These are phyloP conservation scores for Corinectria fuckeliana DNA, from an alignment of 2,329 filamentous ascomycete species.

Conservation along the genomic window DNA sequence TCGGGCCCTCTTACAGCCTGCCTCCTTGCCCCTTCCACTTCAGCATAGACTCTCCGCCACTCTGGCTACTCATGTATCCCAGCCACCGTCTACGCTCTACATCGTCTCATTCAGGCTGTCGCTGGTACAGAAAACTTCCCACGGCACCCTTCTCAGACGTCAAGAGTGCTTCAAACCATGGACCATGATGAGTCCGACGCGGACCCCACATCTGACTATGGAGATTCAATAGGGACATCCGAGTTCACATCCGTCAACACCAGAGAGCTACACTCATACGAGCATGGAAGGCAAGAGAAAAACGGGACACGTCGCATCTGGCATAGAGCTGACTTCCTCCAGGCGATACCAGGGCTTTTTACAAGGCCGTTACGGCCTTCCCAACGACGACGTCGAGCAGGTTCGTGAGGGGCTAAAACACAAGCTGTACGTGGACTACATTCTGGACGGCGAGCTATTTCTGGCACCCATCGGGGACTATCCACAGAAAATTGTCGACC, in stretches of 20 bases:
- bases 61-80: constrained; percentile 30
- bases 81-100: constrained; percentile 2
- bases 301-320: not conserved
- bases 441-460: constrained; percentile 51
- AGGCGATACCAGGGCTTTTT: constrained; percentile 58
- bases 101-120: not conserved
- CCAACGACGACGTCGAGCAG: constrained; percentile 60
- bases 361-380: constrained; percentile 55
- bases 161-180: constrained; percentile 27
- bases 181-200: constrained; percentile 36
- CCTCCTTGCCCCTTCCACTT: constrained; percentile 1
- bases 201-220: constrained; percentile 49
- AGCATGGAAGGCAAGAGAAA: constrained; percentile 45
- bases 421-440: constrained; percentile 54
- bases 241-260: constrained; percentile 51
- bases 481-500: constrained; percentile 57
- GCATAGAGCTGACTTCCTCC: constrained; percentile 15
- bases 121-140: constrained; percentile 17
- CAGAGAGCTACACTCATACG: constrained; percentile 43
- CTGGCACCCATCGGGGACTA: constrained; percentile 52
- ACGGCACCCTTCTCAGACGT: constrained; percentile 3
- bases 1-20: constrained; percentile 15
- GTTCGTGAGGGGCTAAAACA: constrained; percentile 58
- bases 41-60: constrained; percentile 11
- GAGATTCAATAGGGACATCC: constrained; percentile 45